Conservation (phyloP, 306 rosid species). For the Malus sieversii region DNA sequence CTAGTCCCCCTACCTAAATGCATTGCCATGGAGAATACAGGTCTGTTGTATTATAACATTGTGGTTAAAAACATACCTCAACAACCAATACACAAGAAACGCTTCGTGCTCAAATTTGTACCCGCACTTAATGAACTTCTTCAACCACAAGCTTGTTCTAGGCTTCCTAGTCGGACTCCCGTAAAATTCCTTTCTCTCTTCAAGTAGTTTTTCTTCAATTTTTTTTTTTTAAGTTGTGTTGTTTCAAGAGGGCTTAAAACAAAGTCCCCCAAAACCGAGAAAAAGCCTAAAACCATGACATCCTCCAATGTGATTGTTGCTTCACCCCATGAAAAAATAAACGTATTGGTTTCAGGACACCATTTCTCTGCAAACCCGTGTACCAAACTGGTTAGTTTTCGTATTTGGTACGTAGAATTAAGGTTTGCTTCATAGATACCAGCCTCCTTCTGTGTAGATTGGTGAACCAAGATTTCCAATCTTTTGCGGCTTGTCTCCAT, state of each 20-base stretch:
- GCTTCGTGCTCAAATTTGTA: slow-evolving; percentile 56
- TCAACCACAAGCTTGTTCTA: slow-evolving; percentile 4
- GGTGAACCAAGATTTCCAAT: slow-evolving; percentile 40
- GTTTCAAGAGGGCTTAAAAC: background rate
- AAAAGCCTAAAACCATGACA: slow-evolving; percentile 26
- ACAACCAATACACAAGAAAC: slow-evolving; percentile 48
- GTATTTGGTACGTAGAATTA: slow-evolving; percentile 16
- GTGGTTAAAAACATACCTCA: slow-evolving; percentile 27
- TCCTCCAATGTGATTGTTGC: slow-evolving; percentile 56
- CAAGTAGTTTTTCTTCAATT: background rate
- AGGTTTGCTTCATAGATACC: slow-evolving; percentile 42
- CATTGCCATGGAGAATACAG: slow-evolving; percentile 33
- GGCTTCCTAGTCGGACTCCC: background rate
- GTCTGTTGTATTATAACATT: background rate
- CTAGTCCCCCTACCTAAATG: slow-evolving; percentile 38
- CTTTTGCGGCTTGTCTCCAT: background rate
- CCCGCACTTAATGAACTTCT: slow-evolving; percentile 18
- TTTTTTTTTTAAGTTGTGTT: background rate
- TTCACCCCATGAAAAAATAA: slow-evolving; percentile 48
- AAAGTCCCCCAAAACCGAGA: slow-evolving; percentile 15
- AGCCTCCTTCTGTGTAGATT: slow-evolving; percentile 30
- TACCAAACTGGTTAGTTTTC: background rate
- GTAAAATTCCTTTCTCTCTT: background rate
- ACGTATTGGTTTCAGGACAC: slow-evolving; percentile 31
- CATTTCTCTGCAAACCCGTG: slow-evolving; percentile 34